Conservation (phyloP, 2,329 filamentous ascomycete genomes). For the Colletotrichum sp. region DNA sequence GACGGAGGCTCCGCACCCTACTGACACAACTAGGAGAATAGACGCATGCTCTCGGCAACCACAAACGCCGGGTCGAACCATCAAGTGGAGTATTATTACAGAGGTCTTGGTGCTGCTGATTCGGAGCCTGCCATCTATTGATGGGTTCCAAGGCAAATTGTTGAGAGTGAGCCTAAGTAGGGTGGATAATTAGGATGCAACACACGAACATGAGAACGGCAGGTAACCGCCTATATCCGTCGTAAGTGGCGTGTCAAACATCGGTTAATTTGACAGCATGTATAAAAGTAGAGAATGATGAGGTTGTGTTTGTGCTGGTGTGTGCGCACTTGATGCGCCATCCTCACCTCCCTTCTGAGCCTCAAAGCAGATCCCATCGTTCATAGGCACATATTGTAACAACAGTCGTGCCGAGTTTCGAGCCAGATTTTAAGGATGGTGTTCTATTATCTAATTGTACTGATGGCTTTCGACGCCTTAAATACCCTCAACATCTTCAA, state of each 20-base stretch:
- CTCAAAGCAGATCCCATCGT: not conserved
- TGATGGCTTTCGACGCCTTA: not conserved
- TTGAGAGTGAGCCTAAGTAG: not conserved
- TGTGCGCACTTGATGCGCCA: not conserved
- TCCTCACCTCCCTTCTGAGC: not conserved
- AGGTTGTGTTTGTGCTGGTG: not conserved
- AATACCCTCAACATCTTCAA: not conserved
- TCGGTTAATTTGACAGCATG: fast-evolving
- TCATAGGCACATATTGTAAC: not conserved
- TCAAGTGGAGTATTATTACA: not conserved
- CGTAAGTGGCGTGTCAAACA: not conserved
- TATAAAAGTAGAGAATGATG: not conserved
- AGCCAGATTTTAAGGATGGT: not conserved
- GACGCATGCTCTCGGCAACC: not conserved
- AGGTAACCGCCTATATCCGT: not conserved
- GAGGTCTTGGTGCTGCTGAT: not conserved
- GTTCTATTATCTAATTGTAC: not conserved
- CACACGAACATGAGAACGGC: not conserved
- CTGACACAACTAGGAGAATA: not conserved
- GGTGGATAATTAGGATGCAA: not conserved
- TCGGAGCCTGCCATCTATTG: not conserved
- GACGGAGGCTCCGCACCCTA: not conserved
- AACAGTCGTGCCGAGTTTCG: not conserved
- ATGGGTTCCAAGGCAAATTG: not conserved
- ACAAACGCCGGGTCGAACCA: not conserved